Evolutionary conservation across 148 eudicot genomes (phyloP), one percentile per base, ranked within the genome.

Genomic region (Vaccinium corymbosum): DNA sequence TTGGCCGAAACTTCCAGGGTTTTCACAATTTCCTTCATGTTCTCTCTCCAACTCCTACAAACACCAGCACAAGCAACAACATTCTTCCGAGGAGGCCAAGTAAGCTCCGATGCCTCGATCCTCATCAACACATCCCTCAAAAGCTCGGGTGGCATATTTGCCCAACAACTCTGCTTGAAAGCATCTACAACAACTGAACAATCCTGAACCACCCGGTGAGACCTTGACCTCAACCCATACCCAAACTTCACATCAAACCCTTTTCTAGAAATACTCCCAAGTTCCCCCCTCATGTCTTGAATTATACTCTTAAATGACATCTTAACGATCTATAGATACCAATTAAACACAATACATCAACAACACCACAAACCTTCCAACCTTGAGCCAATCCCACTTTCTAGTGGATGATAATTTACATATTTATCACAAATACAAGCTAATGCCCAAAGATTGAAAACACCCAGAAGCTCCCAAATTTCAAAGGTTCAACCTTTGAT

Each of bases 21-120:
- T 83, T 88, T 92, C 32, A 95, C 97, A 84, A 93, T 90, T 70
- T 95, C 98, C 83, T 93, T 94, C 91, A 91, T 89, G 42, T 88
- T 91, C 20, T 90, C 94, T 82, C 98, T 93, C 98, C 98, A 96
- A 89, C 90, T 94, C 88, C 89, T 87, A 86, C 98, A 96, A 57
- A 94, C 98, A 76, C 97, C 95, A 57, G 94, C 98, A 78, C 98
- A 94, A 81, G 93, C 90, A 80, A 93, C 95, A 62, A 94, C 98
- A 87, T 90, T 84, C 86, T 83, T 88, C 84, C 98, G 84, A 4
- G 78, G 88, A 17, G 97, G 98, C 98, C 98, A 96, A 7, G 55
- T 77, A 78, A 80, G 59, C 88, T 95, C 98, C 1, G 98, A 92
- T 2, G 84, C 89, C 92, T 94, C 98, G 13, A 96, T 93, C 82